These are phyloP conservation scores for Colletotrichum lupini DNA, from an alignment of 2,329 filamentous ascomycete genomes.

Conservation along the genomic window DNA sequence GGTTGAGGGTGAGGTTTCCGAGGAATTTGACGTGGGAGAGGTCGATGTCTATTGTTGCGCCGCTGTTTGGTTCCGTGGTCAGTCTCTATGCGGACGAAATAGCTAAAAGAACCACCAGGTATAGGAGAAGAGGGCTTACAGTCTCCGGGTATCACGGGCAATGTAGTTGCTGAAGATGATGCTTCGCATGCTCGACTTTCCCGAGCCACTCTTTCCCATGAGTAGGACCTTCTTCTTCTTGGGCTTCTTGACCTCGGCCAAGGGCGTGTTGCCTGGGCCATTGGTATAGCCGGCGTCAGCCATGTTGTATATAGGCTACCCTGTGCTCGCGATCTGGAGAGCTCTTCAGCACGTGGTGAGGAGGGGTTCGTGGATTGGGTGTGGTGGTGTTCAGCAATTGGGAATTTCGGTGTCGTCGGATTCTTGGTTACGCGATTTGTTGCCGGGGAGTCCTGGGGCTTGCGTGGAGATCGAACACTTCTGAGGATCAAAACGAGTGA, in stretches of 20 bases:
- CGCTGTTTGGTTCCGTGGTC: constrained; percentile 53
- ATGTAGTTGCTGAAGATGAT: constrained; percentile 99
- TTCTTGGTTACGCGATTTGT: background rate
- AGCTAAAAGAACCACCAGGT: background rate
- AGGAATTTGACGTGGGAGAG: constrained; percentile 99
- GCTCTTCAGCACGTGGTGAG: background rate
- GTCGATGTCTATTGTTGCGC: constrained; percentile 98
- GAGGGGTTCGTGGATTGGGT: background rate
- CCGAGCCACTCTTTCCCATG: constrained; percentile 96
- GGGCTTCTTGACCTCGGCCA: constrained; percentile 68
- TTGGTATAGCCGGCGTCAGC: constrained; percentile 11
- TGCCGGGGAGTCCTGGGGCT: background rate
- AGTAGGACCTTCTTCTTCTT: constrained; percentile 90
- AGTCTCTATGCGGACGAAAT: background rate
- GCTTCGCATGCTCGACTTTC: constrained; percentile 97
- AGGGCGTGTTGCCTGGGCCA: constrained; percentile 10
- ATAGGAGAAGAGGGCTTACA: constrained; percentile 58
- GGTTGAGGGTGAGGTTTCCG: constrained; percentile 94
- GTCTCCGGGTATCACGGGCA: constrained; percentile 89
- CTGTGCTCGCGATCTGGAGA: background rate
- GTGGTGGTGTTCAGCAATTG: background rate
- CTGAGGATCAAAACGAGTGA: background rate
- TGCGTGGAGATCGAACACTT: too few relatives aligned
- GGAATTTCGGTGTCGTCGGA: background rate
- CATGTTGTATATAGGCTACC: background rate